These are phyloP conservation scores for Gnomoniopsis sp. DNA, from an alignment of 2,329 filamentous ascomycete species.

Conservation along the genomic window DNA sequence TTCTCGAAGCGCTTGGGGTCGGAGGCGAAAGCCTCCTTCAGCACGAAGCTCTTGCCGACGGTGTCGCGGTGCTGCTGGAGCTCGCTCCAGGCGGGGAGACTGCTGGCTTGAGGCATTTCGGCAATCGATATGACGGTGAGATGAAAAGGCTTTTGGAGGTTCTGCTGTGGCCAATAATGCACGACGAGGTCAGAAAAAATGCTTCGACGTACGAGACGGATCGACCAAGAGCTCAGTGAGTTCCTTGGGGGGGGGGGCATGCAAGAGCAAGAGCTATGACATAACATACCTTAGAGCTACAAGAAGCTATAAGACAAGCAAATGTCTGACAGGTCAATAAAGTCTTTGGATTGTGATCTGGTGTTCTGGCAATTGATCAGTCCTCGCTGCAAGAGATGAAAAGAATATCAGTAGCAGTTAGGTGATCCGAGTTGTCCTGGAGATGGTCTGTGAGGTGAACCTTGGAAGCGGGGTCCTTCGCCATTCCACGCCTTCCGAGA, in stretches of 20 bases:
- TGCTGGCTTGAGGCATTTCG: constrained; percentile 77
- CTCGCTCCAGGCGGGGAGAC: constrained; percentile 81
- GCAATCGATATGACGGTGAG: neutral
- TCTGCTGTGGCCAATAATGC: neutral
- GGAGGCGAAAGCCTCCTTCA: constrained; percentile 89
- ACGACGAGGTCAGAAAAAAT: neutral
- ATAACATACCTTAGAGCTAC: neutral
- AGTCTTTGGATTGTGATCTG: neutral
- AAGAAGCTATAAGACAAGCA: neutral
- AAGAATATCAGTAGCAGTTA: neutral
- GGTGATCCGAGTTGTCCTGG: neutral
- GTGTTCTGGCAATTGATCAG: neutral
- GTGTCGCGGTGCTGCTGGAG: constrained; percentile 87
- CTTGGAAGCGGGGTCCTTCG: constrained; percentile 18
- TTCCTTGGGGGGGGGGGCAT: neutral
- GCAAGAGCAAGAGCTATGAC: neutral
- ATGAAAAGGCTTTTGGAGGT: neutral
- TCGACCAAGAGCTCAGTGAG: neutral
- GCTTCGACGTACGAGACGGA: neutral
- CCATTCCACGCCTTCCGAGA: constrained; percentile 14
- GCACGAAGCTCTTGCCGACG: constrained; percentile 82
- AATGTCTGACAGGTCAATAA: neutral
- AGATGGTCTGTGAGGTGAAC: neutral
- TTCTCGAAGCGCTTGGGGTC: constrained; percentile 87
- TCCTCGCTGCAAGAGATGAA: neutral